Evolutionary conservation across 2,329 filamentous ascomycete genomes (phyloP).

Genomic region (Aspergillus sclerotialis): DNA sequence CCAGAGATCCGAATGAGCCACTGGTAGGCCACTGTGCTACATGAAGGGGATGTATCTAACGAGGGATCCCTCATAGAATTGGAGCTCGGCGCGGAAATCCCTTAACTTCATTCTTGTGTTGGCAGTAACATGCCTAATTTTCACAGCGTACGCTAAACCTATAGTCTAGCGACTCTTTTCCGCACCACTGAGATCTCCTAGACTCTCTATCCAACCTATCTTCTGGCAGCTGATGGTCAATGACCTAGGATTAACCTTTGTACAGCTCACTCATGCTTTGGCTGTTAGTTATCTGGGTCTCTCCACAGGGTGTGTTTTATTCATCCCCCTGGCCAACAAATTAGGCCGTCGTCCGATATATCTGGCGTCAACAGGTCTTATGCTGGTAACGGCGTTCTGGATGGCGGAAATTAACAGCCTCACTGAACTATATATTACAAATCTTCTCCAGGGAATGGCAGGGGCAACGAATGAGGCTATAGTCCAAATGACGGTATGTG

Average conservation of each 20-base stretch:
- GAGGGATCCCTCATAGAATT: conserved; percentile 28
- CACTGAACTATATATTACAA: conserved; percentile 38
- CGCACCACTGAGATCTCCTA: conserved; percentile 2
- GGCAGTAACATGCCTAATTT: conserved; percentile 39
- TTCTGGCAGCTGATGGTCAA: conserved; percentile 42
- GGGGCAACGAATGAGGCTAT: conserved; percentile 33
- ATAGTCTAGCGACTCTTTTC: neutral
- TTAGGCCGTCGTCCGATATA: conserved; percentile 42
- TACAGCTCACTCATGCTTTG: conserved; percentile 38
- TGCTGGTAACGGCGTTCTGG: conserved; percentile 35
- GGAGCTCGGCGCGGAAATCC: conserved; percentile 35
- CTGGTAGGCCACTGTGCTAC: conserved; percentile 22
- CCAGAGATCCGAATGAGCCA: conserved; percentile 32
- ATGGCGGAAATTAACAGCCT: conserved; percentile 32
- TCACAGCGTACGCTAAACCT: conserved; percentile 26
- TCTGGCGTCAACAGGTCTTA: conserved; percentile 32
- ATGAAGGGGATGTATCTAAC: neutral
- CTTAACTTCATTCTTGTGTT: conserved; percentile 37
- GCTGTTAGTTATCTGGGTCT: conserved; percentile 42
- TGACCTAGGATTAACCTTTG: conserved; percentile 38
- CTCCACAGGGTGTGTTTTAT: conserved; percentile 37
- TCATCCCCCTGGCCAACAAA: conserved; percentile 43
- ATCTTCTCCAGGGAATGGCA: conserved; percentile 32
- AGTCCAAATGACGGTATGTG: conserved; percentile 33
- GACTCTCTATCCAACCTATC: conserved; percentile 33